These are phyloP conservation scores for Bidens hawaiensis DNA, from an alignment of 140 eudicot species.

Conservation along the genomic window DNA sequence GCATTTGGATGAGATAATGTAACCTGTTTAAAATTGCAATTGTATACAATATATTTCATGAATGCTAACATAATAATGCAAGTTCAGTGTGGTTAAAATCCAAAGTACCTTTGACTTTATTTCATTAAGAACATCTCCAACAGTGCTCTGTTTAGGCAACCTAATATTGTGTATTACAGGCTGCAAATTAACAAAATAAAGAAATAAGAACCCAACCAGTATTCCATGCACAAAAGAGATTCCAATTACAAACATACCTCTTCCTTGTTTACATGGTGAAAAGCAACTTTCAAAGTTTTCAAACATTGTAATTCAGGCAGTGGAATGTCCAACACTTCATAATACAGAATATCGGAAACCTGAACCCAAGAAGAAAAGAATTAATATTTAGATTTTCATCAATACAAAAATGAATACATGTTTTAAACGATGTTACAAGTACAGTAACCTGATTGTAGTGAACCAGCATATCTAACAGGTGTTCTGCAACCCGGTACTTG, in stretches of 20 bases:
- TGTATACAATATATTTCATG: too few species aligned
- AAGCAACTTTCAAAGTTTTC: slow-evolving; percentile 57
- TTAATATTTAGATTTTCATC: not conserved
- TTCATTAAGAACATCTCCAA: slow-evolving; percentile 53
- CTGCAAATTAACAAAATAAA: slow-evolving; percentile 24
- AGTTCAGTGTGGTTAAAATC: not conserved
- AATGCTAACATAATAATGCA: not conserved
- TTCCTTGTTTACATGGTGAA: slow-evolving; percentile 49
- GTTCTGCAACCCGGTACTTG: slow-evolving; percentile 49
- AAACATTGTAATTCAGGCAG: slow-evolving; percentile 63
- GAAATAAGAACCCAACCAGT: slow-evolving; percentile 5
- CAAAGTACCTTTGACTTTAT: slow-evolving; percentile 47
- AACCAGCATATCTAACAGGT: slow-evolving; percentile 56
- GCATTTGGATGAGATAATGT: slow-evolving; percentile 53
- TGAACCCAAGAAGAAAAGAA: slow-evolving; percentile 19
- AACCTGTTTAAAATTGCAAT: slow-evolving; percentile 32
- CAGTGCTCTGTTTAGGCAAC: slow-evolving; percentile 55
- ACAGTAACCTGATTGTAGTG: slow-evolving; percentile 53
- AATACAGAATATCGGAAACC: slow-evolving; percentile 59
- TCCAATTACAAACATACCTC: slow-evolving; percentile 33
- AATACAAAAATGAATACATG: slow-evolving; percentile 1
- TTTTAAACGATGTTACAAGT: too few species aligned
- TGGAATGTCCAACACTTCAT: slow-evolving; percentile 65
- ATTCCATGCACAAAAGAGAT: not conserved
- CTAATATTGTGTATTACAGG: slow-evolving; percentile 49